Evolutionary conservation across 2,329 filamentous ascomycete species (phyloP), one percentile per base, ranked within the genome.

Genomic region (Neobulgaria alba): DNA sequence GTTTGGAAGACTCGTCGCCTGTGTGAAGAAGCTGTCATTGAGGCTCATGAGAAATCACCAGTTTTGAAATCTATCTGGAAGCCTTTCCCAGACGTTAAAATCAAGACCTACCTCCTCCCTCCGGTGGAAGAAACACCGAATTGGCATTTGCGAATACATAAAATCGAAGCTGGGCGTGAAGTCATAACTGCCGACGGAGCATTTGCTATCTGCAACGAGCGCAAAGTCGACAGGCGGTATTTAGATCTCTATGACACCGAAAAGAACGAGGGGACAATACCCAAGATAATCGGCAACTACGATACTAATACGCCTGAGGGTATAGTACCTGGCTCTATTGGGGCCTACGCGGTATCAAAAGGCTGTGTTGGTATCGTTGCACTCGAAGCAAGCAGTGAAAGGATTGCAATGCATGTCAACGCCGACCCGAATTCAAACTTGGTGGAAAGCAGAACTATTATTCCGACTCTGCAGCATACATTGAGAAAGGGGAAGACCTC

Each of bases 371-470:
- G 63, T 56, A 83, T 72, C 67, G 75, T 50, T 58, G 79, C 62
- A 49, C 63, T 69, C 41, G 67, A 59, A 53, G 0, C 50, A 56
- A 18, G 56, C 52, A 60, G n/a, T 53, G 46, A 3, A 48, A 56
- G 39, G 60, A 53, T 32, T 39, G 83, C 82, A 3, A 78, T 73
- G 56, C 67, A 86, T 18, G 75, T 88, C 35, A 78, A 86, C 42
- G 81, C 82, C 9, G 85, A 89, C 57, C 82, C 84, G 5, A 88
- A 89, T 63, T 83, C 79, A 35, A 89, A 89, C 61, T 63, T 89
- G 23, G 68, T 87, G 2, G 79, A 86, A 63, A 77, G 78, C 43
- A 67, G 84, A 43, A 86, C 81, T 3, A 70, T 82, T 31, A 73
- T 89, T 51, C 85, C 85, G 17, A 79, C 79, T 20, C 61, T 89